Evolutionary conservation across 2,329 filamentous ascomycete genomes (phyloP), one percentile per base, ranked within the genome.

Genomic region (Grosmannia clavigera): DNA sequence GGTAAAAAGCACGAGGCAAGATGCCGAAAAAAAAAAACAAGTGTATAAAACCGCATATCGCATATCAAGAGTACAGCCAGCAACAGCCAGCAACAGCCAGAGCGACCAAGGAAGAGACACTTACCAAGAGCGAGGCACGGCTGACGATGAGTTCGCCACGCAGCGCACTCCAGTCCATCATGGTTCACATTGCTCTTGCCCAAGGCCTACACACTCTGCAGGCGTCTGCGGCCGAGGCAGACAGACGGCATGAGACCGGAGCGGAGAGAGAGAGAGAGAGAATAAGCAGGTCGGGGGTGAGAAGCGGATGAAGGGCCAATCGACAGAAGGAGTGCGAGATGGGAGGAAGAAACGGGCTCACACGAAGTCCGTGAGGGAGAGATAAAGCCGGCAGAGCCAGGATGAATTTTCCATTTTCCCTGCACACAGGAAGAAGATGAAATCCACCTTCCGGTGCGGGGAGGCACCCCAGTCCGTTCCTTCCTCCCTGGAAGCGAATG

Each of bases 111-210:
- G 38, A 25, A 19, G 22, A 27, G 40, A 19, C 33, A 57, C 55
- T 22, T 22, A 64, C 61, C n/a, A 55, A 5, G 5, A 57, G 25
- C 54, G 56, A 25, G 10, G 12, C 38, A 22, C 63, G 61, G 16
- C 52, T 48, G 27, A 59, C 25, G 52, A 63, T 55, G 52, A 61
- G 60, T 46, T 46, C 25, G 54, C 58, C 60, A 51, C 59, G 51
- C 40, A 50, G 25, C n/a, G 29, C 56, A 60, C 48, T 12, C 48
- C 60, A 61, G 22, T 64, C 63, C 63, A 64, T 64, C 55, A 53
- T 35, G 51, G 51, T 14, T 53, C 51, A 53, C 51, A 53, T 53
- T 33, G 27, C 29, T 33, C 51, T 53, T 4, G 51, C 29, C 31
- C 29, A 27, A 50, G 10, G 22, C 48, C 22, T 51, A 27, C 48